Base-by-base conservation (phyloP, 202 grass and related monocot species). In the Schoenoplectus tabernaemontani region DNA sequence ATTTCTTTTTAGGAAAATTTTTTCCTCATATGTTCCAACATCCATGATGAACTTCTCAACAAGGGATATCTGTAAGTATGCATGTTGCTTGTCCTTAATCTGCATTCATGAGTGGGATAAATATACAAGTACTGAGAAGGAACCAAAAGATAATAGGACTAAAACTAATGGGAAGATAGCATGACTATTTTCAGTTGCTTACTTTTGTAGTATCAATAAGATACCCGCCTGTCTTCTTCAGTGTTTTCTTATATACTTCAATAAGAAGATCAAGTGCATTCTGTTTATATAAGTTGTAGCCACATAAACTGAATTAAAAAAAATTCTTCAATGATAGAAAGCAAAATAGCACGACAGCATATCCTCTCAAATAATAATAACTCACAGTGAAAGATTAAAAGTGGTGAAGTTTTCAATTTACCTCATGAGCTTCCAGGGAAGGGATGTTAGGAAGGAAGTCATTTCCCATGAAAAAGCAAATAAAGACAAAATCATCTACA, bases 381-480 rank as follows among this genome's bases (percentile, higher is more conserved):
- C 58, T 57, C 60, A 0, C 59, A 16, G 65, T 13, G 24, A 72
- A 78, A 20, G 7, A 0, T 16, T 83, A 60, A 48, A 0, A 36
- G 2, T 66, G 16, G 20, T 38, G 19, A 62, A 85, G 0, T 62
- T 36, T 38, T 48, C 22, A 20, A 65, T 44, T n/a, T 77, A 92
- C 90, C 88, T 96, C 90, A 24, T 83, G 83, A 23, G 85, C 90
- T 61, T 86, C 80, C 3, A 96, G 66, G 5, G 90, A 89, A 13
- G 93, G 90, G 64, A 96, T 62, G 4, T 86, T 84, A 0, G 88
- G 86, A 34, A 96, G 86, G 57, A 96, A 96, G 83, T 96, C 93
- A 64, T 96, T 96, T 77, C 90, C 93, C 0, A 77, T 84, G 68
- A 96, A 77, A 54, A 92, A 90, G 50, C 72, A 89, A 12, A 96